Conservation (phyloP, 1,284 basidiomycete species). For the Tylopilus sp. region DNA sequence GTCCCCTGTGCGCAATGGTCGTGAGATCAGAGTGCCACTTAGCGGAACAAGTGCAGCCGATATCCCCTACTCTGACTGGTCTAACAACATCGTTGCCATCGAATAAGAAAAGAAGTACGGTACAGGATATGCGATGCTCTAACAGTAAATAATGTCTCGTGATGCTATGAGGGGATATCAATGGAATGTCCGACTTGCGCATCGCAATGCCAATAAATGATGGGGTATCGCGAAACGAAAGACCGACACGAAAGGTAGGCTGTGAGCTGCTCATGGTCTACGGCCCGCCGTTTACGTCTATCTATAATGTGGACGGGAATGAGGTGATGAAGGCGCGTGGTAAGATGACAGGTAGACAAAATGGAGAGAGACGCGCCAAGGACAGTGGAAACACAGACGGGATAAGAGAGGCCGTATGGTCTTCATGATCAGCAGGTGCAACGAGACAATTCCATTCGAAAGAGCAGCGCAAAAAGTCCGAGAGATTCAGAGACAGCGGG, state of each 20-base stretch:
- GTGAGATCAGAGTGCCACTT: slow-evolving; percentile 23
- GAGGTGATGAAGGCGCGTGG: slow-evolving; percentile 31
- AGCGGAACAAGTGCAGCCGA: background rate
- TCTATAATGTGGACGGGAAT: slow-evolving; percentile 36
- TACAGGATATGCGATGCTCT: slow-evolving; percentile 62
- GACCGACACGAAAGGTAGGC: slow-evolving; percentile 41
- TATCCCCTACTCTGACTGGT: background rate
- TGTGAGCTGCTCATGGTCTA: slow-evolving; percentile 45
- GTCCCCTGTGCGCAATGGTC: slow-evolving; percentile 7
- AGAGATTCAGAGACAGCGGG: slow-evolving; percentile 29
- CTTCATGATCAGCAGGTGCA: slow-evolving; percentile 54
- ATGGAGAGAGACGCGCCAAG: slow-evolving; percentile 26
- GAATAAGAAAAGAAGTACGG: slow-evolving; percentile 39
- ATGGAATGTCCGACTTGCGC: slow-evolving; percentile 48
- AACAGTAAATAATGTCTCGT: slow-evolving; percentile 57
- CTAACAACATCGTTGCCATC: slow-evolving; percentile 17
- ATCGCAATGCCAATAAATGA: slow-evolving; percentile 48
- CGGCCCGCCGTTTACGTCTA: slow-evolving; percentile 45
- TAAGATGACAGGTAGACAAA: slow-evolving; percentile 16
- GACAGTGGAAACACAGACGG: slow-evolving; percentile 40
- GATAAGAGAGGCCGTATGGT: slow-evolving; percentile 50
- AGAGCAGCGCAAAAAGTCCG: slow-evolving; percentile 57
- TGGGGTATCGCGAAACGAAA: slow-evolving; percentile 54
- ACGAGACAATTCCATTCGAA: slow-evolving; percentile 56
- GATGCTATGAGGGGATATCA: slow-evolving; percentile 48